Evolutionary conservation across 148 eudicot genomes (phyloP), one percentile per base, ranked within the genome.

Genomic region (Pharnaceum exiguum): DNA sequence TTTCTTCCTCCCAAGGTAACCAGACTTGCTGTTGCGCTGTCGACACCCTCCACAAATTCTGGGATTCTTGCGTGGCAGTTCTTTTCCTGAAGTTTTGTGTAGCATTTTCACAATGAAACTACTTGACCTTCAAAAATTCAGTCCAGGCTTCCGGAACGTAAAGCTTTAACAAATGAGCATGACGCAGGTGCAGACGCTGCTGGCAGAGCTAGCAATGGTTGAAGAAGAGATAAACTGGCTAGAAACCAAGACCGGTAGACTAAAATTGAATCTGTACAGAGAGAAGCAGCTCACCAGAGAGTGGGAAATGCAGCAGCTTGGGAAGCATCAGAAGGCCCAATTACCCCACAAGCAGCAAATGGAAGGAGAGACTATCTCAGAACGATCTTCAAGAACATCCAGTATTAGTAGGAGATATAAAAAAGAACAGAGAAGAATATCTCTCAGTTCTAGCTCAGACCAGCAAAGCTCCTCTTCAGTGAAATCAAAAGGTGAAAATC

Each of bases 211-310:
- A 43, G 79, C 82, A 15, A 46, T 63, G 58, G 80, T 79, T 30
- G 99, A 93, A 67, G 85, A 82, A 60, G 90, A 93, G 66, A 89
- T 93, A 3, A 37, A 25, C 19, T 81, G 79, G 84, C 71, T 93
- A 26, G 99, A 88, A 72, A 71, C 73, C 35, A 88, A 70, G 55
- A 60, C 78, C 2, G 67, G 65, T 15, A 73, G 73, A 25, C 73
- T 93, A 25, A 88, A 83, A 62, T 35, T 65, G 44, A 67, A 58
- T 16, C 48, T 79, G 35, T 64, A 75, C 70, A 68, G 52, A 29
- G 84, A 85, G 74, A 69, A 76, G 60, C 57, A 69, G 58, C 70
- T 71, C 15, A 75, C 47, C 48, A 64, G 55, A 33, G 67, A 67
- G 13, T 46, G 62, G 48, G 70, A 73, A 28, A 22, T 49, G 29